These are phyloP conservation scores for Argentina anserina DNA, from an alignment of 306 rosid species.

Conservation along the genomic window DNA sequence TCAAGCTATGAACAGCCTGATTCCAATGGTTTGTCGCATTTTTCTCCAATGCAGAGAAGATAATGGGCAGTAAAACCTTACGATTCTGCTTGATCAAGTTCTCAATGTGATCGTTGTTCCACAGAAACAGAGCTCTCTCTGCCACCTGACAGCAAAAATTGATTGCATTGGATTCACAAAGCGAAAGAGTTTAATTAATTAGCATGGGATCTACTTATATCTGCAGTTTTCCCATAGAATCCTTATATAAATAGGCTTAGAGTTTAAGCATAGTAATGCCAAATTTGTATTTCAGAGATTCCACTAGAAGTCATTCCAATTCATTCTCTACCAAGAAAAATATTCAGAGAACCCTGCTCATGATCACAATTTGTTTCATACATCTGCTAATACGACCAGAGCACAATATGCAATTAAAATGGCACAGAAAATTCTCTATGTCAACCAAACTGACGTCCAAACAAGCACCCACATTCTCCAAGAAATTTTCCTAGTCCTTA, in stretches of 20 bases:
- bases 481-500: not conserved
- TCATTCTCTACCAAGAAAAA: not conserved
- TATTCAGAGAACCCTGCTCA: not conserved
- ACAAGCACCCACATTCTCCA: not conserved
- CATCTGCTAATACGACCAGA: not conserved
- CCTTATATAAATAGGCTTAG: slow-evolving; percentile 1
- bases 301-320: no score
- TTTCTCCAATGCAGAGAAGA: slow-evolving; percentile 75
- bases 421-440: not conserved
- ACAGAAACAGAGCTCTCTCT: slow-evolving; percentile 72
- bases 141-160: slow-evolving; percentile 52
- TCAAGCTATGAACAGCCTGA: slow-evolving; percentile 79
- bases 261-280: not conserved
- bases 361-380: not conserved
- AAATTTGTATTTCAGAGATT: not conserved
- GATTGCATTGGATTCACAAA: slow-evolving; percentile 4
- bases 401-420: not conserved
- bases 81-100: slow-evolving; percentile 68
- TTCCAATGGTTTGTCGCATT: slow-evolving; percentile 72
- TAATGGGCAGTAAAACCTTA: slow-evolving; percentile 61
- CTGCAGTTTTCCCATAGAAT: not conserved
- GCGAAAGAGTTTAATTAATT: not conserved
- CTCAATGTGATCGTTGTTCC: slow-evolving; percentile 77
- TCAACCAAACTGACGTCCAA: not conserved
- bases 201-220: not conserved